Evolutionary conservation across 2,329 filamentous ascomycete genomes (phyloP).

Genomic region (Pochonia chlamydosporia): DNA sequence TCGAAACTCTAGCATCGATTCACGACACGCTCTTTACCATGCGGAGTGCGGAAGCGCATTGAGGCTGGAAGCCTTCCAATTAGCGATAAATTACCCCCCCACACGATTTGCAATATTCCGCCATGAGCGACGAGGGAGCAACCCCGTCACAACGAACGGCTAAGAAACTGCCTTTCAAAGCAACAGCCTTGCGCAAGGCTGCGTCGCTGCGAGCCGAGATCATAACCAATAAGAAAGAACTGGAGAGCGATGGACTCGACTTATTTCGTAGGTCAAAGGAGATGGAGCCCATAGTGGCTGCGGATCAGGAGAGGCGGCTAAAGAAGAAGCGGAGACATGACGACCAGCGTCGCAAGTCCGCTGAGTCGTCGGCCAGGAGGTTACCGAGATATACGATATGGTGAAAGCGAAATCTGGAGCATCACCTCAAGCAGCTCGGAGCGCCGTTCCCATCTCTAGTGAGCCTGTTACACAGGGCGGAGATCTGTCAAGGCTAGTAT

Average conservation of each 20-base stretch:
- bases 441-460: background rate
- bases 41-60: background rate
- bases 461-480: background rate
- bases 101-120: background rate
- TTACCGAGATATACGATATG: background rate
- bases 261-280: slow-evolving; percentile 46
- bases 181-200: slow-evolving; percentile 34
- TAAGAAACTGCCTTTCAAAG: slow-evolving; percentile 44
- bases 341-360: slow-evolving; percentile 11
- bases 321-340: slow-evolving; percentile 20
- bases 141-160: slow-evolving; percentile 23
- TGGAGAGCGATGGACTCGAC: slow-evolving; percentile 32
- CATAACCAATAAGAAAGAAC: slow-evolving; percentile 7
- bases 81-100: background rate
- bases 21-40: too few species aligned
- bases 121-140: slow-evolving; percentile 25
- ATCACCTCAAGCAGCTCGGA: background rate
- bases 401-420: too few species aligned
- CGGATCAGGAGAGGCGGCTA: slow-evolving; percentile 30
- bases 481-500: slow-evolving; percentile 1
- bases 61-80: background rate
- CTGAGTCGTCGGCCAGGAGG: slow-evolving; percentile 15
- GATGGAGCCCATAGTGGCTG: slow-evolving; percentile 39
- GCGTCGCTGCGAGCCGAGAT: slow-evolving; percentile 11
- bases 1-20: too few species aligned